Evolutionary conservation across 2,329 filamentous ascomycete species (phyloP), one percentile per base, ranked within the genome.

Genomic region (Fusarium haematococcum): DNA sequence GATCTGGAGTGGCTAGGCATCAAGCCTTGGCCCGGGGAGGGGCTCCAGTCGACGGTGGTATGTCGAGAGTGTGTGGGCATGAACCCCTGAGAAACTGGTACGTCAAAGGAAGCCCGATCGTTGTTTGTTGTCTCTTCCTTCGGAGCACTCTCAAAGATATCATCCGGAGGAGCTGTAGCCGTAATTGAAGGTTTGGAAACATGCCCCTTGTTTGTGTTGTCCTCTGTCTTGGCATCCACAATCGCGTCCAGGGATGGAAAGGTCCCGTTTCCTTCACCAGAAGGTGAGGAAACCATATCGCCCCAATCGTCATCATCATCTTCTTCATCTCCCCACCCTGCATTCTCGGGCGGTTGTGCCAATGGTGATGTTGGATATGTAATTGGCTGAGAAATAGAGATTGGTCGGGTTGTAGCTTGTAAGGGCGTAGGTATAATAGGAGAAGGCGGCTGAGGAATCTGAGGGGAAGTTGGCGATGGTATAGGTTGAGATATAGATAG

Each of bases 231-330:
- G 2, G 37, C 30, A 32, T 61, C 69, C 3, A 74, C 45, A 58
- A 74, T 63, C 20, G 65, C 73, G 13, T 76, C 65, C 54, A 79
- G 50, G 14, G 74, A 78, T n/a, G 68, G 25, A 45, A 77, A 74
- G 0, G 61, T 50, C 7, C 74, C 73, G 5, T 78, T 75, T 39
- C 69, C 63, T 43, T 67, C 64, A 3, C 35, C 64, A 2, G 78
- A 72, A 3, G 82, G 79, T 5, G 81, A 83, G 4, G 81, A 79
- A 37, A 91, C 83, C 89, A 91, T 91, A 69, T 91, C 89, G 3
- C 89, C 89, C 89, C 89, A 91, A 41, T 91, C 89, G 2, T 89
- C 88, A 2, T 89, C 88, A 6, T 89, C 86, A 1, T 86, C 79
- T 1, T 76, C 77, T 56, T 75, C 73, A n/a, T 71, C 62, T 6